Percentiles rank a stretch among this genome's conserved stretches.
Evolutionary conservation across 1,139 yeast genomes (phyloP).

Genomic region (Blastobotrys serpentis): DNA sequence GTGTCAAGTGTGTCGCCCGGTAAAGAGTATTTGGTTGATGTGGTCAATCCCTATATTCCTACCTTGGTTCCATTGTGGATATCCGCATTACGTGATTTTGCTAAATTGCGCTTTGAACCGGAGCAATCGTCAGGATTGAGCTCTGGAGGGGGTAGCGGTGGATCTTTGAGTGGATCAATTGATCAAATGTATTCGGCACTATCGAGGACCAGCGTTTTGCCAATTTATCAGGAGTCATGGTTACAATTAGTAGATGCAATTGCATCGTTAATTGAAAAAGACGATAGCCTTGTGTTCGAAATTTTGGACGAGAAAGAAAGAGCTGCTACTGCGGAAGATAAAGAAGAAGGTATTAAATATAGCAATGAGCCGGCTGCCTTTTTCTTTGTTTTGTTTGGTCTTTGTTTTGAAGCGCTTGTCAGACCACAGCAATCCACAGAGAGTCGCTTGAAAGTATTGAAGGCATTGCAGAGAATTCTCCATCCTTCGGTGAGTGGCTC

Average conservation of each 20-base stretch:
- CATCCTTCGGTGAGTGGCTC: conserved; percentile 58
- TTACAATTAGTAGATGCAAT: conserved; percentile 74
- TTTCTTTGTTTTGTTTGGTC: conserved; percentile 78
- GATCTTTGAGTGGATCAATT: conserved; percentile 31
- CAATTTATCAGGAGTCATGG: conserved; percentile 69
- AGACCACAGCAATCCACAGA: conserved; percentile 35
- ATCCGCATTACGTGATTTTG: conserved; percentile 68
- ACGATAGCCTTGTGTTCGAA: conserved; percentile 45
- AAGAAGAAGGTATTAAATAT: conserved; percentile 31
- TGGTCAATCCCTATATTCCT: conserved; percentile 59
- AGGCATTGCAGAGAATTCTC: conserved; percentile 57
- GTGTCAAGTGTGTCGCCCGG: conserved; percentile 45
- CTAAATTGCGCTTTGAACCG: conserved; percentile 61
- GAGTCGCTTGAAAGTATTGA: conserved; percentile 47
- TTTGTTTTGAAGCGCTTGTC: conserved; percentile 74
- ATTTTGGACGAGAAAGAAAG: conserved; percentile 43
- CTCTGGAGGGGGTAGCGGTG: conserved; percentile 25
- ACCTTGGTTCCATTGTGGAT: conserved; percentile 78
- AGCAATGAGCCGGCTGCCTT: conserved; percentile 68
- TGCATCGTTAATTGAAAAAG: conserved; percentile 60
- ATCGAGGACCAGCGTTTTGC: conserved; percentile 39
- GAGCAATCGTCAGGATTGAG: conserved; percentile 41
- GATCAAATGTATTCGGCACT: conserved; percentile 39
- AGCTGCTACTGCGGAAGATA: conserved; percentile 19
- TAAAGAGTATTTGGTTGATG: conserved; percentile 41